These are phyloP conservation scores for Lactarius sanguifluus DNA, from an alignment of 768 basidiomycete species.

Conservation along the genomic window DNA sequence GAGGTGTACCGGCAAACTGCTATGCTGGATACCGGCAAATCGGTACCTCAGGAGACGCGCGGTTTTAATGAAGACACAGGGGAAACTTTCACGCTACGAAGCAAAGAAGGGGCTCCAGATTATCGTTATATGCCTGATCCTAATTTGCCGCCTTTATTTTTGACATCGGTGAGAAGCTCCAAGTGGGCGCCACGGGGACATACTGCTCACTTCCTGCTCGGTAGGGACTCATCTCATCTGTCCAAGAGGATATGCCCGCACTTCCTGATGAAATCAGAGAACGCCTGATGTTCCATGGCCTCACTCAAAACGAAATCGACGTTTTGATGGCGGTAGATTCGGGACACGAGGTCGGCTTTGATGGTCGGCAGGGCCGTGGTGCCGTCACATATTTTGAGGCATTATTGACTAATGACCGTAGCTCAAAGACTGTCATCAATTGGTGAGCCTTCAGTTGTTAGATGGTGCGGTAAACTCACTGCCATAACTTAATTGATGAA, in stretches of 20 bases:
- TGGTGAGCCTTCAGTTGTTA: conserved; percentile 55
- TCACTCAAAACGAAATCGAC: conserved; percentile 67
- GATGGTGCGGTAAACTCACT: not conserved
- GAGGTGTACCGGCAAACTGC: conserved; percentile 80
- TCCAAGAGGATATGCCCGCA: conserved; percentile 63
- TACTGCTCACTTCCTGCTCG: conserved; percentile 9
- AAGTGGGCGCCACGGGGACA: not conserved
- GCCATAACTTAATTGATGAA: conserved; percentile 35
- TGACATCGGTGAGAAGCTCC: conserved; percentile 47
- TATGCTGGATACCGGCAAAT: conserved; percentile 44
- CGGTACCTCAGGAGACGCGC: conserved; percentile 82
- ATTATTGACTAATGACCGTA: conserved; percentile 56
- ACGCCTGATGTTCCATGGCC: conserved; percentile 54
- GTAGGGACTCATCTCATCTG: conserved; percentile 62
- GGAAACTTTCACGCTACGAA: conserved; percentile 78
- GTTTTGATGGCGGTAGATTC: conserved; percentile 74
- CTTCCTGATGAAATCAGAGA: conserved; percentile 64
- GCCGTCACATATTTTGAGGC: conserved; percentile 83
- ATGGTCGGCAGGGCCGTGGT: conserved; percentile 51
- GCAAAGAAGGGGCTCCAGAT: conserved; percentile 93
- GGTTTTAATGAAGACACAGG: conserved; percentile 83
- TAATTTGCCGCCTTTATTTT: conserved; percentile 74
- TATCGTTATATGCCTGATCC: conserved; percentile 99
- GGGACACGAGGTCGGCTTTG: conserved; percentile 58
- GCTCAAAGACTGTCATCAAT: conserved; percentile 75